Evolutionary conservation across 345 rosid genomes (phyloP), one percentile per base, ranked within the genome.

Genomic region (Microthlaspi erraticum): DNA sequence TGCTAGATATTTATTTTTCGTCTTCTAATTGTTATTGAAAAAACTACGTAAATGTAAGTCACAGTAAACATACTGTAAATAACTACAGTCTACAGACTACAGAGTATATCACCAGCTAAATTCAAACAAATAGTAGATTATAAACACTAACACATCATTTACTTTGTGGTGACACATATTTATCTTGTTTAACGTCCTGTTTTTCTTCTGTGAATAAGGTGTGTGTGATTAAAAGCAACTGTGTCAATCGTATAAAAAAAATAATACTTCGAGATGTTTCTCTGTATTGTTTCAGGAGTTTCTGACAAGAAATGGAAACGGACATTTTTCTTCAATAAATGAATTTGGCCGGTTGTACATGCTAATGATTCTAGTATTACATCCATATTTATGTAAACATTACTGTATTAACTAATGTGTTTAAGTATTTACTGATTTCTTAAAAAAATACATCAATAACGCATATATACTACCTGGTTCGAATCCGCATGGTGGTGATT

Each of bases 261-360:
- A n/a, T 14, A 8, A 23, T 48, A 48, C 38, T 10, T 64, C 72
- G 64, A 64, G 71, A 73, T 64, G 64, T 29, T 73, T 65, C 66
- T 65, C 56, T 73, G 66, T 6, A 73, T 53, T 56, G 10, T 65
- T 57, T 49, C 42, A 60, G 60, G 43, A 60, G 43, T 48, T 49
- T 41, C 53, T 39, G 60, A 65, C 10, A 55, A 14, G n/a, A 46
- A 16, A 57, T 65, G 59, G 37, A 65, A 65, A 65, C 53, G 0
- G 60, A 73, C 60, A 71, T 42, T 51, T 17, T 18, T 14, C 43
- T 29, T 29, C 50, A 31, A 9, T 49, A 33, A 38, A 26, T 46
- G 42, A 16, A 38, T 38, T 19, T 20, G 38, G 57, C 48, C 29
- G 16, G 19, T 39, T 65, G 49, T 23, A n/a, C n/a, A n/a, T n/a